Percentiles rank a stretch among this genome's conserved stretches.
Evolutionary conservation across 306 rosid genomes (phyloP).

Genomic region (Rubus parviflorus): DNA sequence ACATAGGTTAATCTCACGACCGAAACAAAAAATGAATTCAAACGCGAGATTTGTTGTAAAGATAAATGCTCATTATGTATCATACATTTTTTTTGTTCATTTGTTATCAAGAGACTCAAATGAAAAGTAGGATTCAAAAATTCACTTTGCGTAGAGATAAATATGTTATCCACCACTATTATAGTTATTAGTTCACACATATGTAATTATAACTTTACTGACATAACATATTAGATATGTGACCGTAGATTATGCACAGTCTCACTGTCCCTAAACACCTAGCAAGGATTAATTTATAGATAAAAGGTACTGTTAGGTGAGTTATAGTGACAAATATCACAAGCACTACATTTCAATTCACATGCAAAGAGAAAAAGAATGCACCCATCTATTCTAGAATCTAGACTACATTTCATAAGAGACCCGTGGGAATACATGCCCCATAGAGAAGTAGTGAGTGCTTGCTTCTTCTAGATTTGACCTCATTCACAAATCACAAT

Average conservation of each 20-base stretch:
- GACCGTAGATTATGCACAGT: not conserved
- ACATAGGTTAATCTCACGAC: no score
- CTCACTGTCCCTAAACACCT: not conserved
- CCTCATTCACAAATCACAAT: not conserved
- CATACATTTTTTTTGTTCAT: no score
- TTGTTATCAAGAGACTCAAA: no score
- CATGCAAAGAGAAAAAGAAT: not conserved
- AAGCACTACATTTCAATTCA: conserved; percentile 12
- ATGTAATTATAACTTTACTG: no score
- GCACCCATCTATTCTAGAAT: not conserved
- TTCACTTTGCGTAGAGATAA: no score
- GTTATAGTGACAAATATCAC: conserved; percentile 13
- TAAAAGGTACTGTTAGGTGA: not conserved
- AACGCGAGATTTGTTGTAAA: no score
- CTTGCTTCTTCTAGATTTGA: not conserved
- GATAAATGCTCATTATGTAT: no score
- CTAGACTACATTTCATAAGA: conserved; percentile 7
- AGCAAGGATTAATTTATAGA: not conserved
- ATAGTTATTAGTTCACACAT: no score
- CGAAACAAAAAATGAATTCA: no score
- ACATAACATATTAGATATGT: no score
- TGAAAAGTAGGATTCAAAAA: no score
- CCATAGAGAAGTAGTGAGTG: not conserved
- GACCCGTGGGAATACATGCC: conserved; percentile 32
- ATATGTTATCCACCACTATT: no score